Base-by-base conservation (phyloP, 345 rosid genomes). In the Chamaenerion angustifolium region DNA sequence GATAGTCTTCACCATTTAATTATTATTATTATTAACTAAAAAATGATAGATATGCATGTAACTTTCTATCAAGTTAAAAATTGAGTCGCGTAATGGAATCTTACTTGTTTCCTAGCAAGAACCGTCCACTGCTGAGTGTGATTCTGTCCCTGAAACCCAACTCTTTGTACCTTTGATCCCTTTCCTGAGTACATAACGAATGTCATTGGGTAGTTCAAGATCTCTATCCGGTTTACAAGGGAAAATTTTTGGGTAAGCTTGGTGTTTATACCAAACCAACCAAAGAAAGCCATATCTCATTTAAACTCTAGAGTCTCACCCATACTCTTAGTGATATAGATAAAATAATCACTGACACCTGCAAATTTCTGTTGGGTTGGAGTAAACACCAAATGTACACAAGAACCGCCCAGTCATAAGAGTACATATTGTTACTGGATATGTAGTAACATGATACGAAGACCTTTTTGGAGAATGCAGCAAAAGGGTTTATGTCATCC, bases 401-500 rank as follows among this genome's bases (percentile, higher is more conserved):
- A 31, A 31, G 37, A 31, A 31, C 5, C 37, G 5, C 37, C 37
- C 37, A 8, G 8, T 31, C 5, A 31, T 7, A 5, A 7, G 37
- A 5, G 37, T 31, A 7, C 10, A 31, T 31, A 31, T 31, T 31
- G 37, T 31, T 31, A 31, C 2, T 7, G 37, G 37, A 31, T 5
- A 31, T 31, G 37, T 31, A 31, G 37, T 5, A 31, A 8, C 37
- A 31, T 31, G 37, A 31, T 5, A 2, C 10, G 8, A 31, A 5
- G 41, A 63, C 96, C 96, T 84, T 92, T 68, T 78, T 87, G 14
- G 98, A 92, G 76, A 87, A 92, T 46, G 98, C 98, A 16, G 96
- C 96, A 65, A 92, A 92, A 18, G 98, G 96, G 74, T 92, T 92
- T 52, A 92, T 87, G 67, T 82, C 98, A 64, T 92, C 96, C 62